These are phyloP conservation scores for Venturia nashicola DNA, from an alignment of 2,329 filamentous ascomycete species.

Conservation along the genomic window DNA sequence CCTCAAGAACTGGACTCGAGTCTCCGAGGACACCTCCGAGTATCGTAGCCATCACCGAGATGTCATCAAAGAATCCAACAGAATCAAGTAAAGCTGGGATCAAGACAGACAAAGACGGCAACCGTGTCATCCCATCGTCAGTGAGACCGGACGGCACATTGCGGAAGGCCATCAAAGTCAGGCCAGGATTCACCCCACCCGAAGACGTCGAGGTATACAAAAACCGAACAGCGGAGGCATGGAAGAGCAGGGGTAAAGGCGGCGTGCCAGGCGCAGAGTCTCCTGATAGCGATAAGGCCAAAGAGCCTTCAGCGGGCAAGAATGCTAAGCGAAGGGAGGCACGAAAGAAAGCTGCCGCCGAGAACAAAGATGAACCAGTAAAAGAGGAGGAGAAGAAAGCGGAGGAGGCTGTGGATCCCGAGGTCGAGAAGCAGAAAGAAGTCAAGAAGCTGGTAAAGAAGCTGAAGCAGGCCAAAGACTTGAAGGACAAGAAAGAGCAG, in stretches of 20 bases:
- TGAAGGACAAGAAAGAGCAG: conserved; percentile 81
- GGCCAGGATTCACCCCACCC: conserved; percentile 83
- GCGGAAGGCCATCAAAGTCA: conserved; percentile 88
- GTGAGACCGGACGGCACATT: conserved; percentile 76
- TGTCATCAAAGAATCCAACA: not conserved
- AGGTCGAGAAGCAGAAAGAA: conserved; percentile 81
- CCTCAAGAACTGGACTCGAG: not conserved
- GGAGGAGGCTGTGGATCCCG: conserved; percentile 42
- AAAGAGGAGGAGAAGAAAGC: conserved; percentile 12
- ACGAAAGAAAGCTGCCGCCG: conserved; percentile 45
- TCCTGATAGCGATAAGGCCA: conserved; percentile 38
- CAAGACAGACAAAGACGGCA: conserved; percentile 60
- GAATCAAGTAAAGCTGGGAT: conserved; percentile 39
- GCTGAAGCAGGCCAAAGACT: conserved; percentile 79
- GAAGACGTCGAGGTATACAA: conserved; percentile 96
- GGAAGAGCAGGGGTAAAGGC: conserved; percentile 58
- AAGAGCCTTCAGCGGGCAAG: conserved; percentile 51
- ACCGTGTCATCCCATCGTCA: conserved; percentile 82
- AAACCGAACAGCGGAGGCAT: conserved; percentile 77
- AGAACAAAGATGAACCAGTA: not conserved
- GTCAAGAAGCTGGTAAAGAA: conserved; percentile 89
- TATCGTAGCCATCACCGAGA: conserved; percentile 8
- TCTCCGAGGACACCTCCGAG: not conserved
- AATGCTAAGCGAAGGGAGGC: conserved; percentile 71
- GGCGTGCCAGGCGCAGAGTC: conserved; percentile 63